Conservation (phyloP, 108 stramenopile species). For the Cyclostephanos invisitatus region DNA sequence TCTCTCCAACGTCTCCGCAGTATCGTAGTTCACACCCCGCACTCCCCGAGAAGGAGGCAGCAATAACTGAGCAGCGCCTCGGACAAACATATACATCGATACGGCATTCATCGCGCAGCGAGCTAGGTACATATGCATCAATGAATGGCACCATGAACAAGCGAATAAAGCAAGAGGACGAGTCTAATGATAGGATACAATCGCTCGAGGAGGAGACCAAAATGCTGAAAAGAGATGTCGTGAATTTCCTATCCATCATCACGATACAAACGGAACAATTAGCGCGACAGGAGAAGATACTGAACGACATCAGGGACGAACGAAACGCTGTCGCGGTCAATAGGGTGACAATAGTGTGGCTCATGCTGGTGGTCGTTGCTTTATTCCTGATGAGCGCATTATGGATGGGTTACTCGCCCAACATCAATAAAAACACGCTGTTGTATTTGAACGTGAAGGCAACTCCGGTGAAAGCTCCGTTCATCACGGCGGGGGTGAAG, state of each 20-base stretch:
- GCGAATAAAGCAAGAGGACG: constrained; percentile 7
- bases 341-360: background rate
- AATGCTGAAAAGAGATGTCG: constrained; percentile 10
- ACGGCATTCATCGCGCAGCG: background rate
- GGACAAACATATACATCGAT: background rate
- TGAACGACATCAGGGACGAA: constrained; percentile 16
- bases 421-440: constrained; percentile 1
- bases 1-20: too few relatives aligned
- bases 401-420: background rate
- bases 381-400: background rate
- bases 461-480: constrained; percentile 21
- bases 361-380: constrained; percentile 1
- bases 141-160: constrained; percentile 5
- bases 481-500: constrained; percentile 20
- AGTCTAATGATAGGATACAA: constrained; percentile 6
- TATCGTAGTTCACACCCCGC: too few relatives aligned
- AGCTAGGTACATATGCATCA: background rate
- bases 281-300: constrained; percentile 10
- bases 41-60: background rate
- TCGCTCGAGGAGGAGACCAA: constrained; percentile 15
- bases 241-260: constrained; percentile 21
- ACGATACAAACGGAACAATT: constrained; percentile 12
- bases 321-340: constrained; percentile 2
- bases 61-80: background rate
- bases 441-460: constrained; percentile 17